Base-by-base conservation (phyloP, 1,284 basidiomycete genomes). In the Boletus calvinii region DNA sequence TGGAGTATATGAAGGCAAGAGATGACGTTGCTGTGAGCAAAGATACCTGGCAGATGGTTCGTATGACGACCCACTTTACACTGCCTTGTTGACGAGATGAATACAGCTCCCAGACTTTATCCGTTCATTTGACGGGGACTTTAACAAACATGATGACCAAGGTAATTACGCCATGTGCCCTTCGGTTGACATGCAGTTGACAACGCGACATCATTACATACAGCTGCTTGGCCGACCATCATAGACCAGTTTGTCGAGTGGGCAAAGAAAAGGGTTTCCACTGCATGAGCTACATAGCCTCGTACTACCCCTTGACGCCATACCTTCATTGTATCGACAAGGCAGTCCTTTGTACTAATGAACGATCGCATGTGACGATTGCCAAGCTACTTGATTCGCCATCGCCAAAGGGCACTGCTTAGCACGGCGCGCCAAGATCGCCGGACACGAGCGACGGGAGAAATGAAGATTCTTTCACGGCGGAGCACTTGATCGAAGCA, bases 31-130 rank as follows among this genome's bases (percentile, higher is more conserved):
- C 93, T 4, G 80, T 98, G 34, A 94, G 90, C 72, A 94, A 92
- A 72, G 95, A 98, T 74, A 94, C 93, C 2, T 98, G 95, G 95
- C 75, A 78, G 47, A 90, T 96, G 81, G 92, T 94, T 76, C 71
- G 54, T 40, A 32, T 31, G 31, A 44, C 5, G 7, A 6, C 40
- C 18, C 17, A 29, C 36, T 40, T 46, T 37, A 29, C 29, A 41
- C 31, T 15, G 40, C 51, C 38, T 44, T 11, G 36, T 51, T 58
- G 41, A 60, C 29, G n/a, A 15, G 32, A 34, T 26, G 40, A 29
- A 9, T 29, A 29, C 63, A 92, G 90, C 90, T 94, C 62, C 73
- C 87, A 47, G 89, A 90, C 59, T 94, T 94, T 61, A 76, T 94
- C 38, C 83, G 87, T 58, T 83, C 84, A 46, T 92, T 93, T 65